phyloP scores from a whole-genome alignment of 768 basidiomycete genomes.

The Kwoniella europaea region DNA sequence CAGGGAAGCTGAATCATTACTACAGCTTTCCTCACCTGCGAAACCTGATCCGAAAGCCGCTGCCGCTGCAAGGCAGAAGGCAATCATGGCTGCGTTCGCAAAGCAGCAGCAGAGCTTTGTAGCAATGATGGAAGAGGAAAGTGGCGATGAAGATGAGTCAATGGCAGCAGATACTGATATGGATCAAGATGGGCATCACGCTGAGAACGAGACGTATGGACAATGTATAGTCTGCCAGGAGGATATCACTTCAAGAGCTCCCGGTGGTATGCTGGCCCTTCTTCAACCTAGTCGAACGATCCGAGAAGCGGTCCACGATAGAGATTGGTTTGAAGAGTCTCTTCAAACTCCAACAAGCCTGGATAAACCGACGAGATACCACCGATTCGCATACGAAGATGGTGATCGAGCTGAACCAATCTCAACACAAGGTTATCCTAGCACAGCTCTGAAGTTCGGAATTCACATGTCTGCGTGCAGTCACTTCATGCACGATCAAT shows the following conservation, averaged over 20 bases:
- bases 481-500: conserved; percentile 95
- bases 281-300: conserved; percentile 86
- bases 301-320: conserved; percentile 70
- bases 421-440: conserved; percentile 54
- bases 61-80: conserved; percentile 69
- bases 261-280: conserved; percentile 85
- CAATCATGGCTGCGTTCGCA: conserved; percentile 95
- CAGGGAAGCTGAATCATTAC: conserved; percentile 21
- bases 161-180: conserved; percentile 69
- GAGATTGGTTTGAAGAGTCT: conserved; percentile 70
- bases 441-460: conserved; percentile 75
- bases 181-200: conserved; percentile 50
- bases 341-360: conserved; percentile 69
- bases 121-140: conserved; percentile 73
- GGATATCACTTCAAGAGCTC: conserved; percentile 71
- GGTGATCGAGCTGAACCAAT: conserved; percentile 34
- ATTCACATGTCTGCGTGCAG: conserved; percentile 86
- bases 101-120: conserved; percentile 71
- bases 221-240: conserved; percentile 99
- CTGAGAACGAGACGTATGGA: conserved; percentile 68
- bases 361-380: conserved; percentile 62
- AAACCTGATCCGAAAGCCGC: conserved; percentile 32
- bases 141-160: conserved; percentile 60
- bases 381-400: conserved; percentile 35
- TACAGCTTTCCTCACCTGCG: conserved; percentile 9